Percentiles rank a stretch among this genome's conserved stretches.
Evolutionary conservation across 768 basidiomycete species (phyloP).

Genomic region (Auriscalpium microsporum): DNA sequence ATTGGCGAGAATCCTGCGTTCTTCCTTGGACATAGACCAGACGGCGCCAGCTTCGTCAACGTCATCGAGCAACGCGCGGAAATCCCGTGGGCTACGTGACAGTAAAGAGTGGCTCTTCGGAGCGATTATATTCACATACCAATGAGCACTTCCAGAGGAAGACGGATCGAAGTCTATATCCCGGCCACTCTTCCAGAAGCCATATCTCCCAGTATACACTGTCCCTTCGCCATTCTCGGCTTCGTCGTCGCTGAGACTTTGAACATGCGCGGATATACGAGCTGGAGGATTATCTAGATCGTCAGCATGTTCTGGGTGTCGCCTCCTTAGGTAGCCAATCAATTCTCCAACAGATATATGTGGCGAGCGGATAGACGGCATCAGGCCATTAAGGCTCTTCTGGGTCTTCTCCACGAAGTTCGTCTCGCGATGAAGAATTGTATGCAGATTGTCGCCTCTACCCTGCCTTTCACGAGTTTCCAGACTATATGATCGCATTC

Average conservation of each 20-base stretch:
- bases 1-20: conserved; percentile 36
- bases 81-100: conserved; percentile 27
- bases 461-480: conserved; percentile 45
- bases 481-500: conserved; percentile 52
- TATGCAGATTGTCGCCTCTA: conserved; percentile 33
- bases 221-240: conserved; percentile 4
- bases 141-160: background rate
- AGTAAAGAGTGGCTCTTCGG: no score
- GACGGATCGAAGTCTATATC: conserved; percentile 11
- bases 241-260: conserved; percentile 5
- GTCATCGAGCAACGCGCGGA: conserved; percentile 21
- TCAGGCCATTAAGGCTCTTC: conserved; percentile 36
- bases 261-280: conserved; percentile 2
- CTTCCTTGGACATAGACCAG: conserved; percentile 46
- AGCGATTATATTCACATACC: no score
- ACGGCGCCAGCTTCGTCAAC: conserved; percentile 29
- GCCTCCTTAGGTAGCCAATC: conserved; percentile 31
- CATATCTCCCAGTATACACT: conserved; percentile 6
- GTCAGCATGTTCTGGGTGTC: conserved; percentile 42
- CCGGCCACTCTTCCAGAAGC: conserved; percentile 8
- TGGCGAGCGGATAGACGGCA: conserved; percentile 25
- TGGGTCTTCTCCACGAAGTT: conserved; percentile 36
- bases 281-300: conserved; percentile 34
- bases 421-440: conserved; percentile 25
- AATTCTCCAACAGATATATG: conserved; percentile 23